phyloP scores from a whole-genome alignment of 1,284 basidiomycete species.

The Fomitopsis betulina region DNA sequence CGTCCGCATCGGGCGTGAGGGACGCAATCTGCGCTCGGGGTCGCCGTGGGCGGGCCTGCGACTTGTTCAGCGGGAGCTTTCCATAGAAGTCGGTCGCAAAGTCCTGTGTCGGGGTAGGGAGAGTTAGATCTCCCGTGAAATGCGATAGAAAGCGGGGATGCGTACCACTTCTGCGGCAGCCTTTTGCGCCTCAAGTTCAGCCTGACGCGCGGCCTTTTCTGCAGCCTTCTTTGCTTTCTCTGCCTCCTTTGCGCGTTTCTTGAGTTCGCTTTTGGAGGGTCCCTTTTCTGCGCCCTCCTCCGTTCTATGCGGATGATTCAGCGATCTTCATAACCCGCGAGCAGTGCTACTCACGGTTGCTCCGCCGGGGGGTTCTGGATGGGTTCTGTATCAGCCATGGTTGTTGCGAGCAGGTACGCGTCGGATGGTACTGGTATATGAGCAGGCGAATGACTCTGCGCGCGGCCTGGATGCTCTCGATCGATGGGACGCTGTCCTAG shows the following conservation, averaged over 20 bases:
- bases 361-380: conserved; percentile 12
- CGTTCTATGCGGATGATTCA: conserved; percentile 14
- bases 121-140: neutral
- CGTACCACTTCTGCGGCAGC: conserved; percentile 71
- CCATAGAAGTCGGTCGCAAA: conserved; percentile 88
- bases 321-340: neutral
- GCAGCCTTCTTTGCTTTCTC: conserved; percentile 92
- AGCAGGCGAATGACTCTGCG: conserved; percentile 8
- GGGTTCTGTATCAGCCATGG: conserved; percentile 19
- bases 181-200: conserved; percentile 72
- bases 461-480: neutral
- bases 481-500: conserved; percentile 3
- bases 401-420: neutral
- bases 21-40: conserved; percentile 57
- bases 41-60: conserved; percentile 63
- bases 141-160: neutral
- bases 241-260: conserved; percentile 89
- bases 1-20: conserved; percentile 66
- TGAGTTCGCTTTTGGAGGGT: conserved; percentile 85
- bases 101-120: conserved; percentile 49
- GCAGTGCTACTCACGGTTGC: conserved; percentile 18
- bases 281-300: conserved; percentile 35
- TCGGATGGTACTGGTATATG: neutral
- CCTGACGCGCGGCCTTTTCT: conserved; percentile 76
- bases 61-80: conserved; percentile 88